phyloP scores from a whole-genome alignment of 202 grass and related monocot genomes.

The Schoenoplectus tabernaemontani region DNA sequence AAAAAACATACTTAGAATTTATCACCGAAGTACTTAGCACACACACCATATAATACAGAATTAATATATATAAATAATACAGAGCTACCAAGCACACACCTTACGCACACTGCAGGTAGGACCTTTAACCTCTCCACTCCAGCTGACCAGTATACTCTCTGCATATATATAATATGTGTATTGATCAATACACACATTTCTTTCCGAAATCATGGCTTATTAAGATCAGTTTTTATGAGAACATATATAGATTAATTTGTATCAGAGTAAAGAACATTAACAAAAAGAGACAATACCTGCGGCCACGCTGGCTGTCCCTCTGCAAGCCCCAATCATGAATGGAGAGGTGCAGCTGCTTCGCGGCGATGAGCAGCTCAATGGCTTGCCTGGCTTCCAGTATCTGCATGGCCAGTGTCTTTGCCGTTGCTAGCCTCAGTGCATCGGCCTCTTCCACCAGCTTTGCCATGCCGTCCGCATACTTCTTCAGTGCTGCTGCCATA shows the following conservation, averaged over 20 bases:
- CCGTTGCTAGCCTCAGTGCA: slow-evolving; percentile 33
- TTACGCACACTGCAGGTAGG: too few species aligned
- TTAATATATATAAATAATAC: background rate
- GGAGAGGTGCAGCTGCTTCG: slow-evolving; percentile 58
- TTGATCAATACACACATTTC: too few species aligned
- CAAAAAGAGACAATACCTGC: background rate
- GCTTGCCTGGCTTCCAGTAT: slow-evolving; percentile 51
- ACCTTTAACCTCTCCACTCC: too few species aligned
- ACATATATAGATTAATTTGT: too few species aligned
- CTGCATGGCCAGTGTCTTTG: slow-evolving; percentile 24
- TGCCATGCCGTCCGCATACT: slow-evolving; percentile 22
- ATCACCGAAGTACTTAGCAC: background rate
- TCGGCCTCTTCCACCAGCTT: slow-evolving; percentile 49
- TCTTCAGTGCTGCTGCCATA: slow-evolving; percentile 35
- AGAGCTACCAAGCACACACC: slow-evolving; percentile 13
- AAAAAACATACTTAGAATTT: background rate
- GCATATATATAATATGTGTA: too few species aligned
- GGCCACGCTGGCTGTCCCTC: background rate
- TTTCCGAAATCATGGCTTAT: too few species aligned
- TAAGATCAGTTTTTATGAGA: too few species aligned
- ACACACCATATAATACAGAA: background rate
- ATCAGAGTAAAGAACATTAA: too few species aligned
- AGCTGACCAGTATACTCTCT: too few species aligned
- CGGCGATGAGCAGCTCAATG: slow-evolving; percentile 46
- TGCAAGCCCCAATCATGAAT: slow-evolving; percentile 30